Evolutionary conservation across 2,329 filamentous ascomycete species (phyloP), one percentile per base, ranked within the genome.

Genomic region (Ophiostoma fasciatum): DNA sequence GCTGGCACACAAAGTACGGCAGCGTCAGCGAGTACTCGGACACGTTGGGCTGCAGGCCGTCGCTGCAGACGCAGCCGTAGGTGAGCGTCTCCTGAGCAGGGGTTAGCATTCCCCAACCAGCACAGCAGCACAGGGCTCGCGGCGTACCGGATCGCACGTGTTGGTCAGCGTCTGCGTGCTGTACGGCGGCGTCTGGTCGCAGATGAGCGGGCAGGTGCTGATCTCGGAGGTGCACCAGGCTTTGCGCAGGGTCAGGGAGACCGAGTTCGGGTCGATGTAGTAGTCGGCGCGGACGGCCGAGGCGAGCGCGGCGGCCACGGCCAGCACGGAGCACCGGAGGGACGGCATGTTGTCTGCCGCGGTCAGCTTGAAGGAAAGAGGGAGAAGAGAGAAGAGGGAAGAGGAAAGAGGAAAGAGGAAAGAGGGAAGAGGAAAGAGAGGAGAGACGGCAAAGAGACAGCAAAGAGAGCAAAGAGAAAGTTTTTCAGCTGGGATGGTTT

Each of bases 11-110:
- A 60, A 76, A 82, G 67, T 74, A 88, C 23, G 82, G 82, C 19
- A 90, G 63, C 2, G 82, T 87, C 47, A 83, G 66, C 15, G 76
- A 78, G 67, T 79, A 90, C 57, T 87, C 68, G 49, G 77, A 73
- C 33, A 82, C 59, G 58, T 87, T 85, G 46, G 82, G 82, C 35
- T 68, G 59, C 42, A 66, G 53, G 52, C 71, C 69, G 51, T 79
- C 66, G 43, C 66, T 64, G 62, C 82, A 90, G 47, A 83, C 62
- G 55, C 82, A 90, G 44, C 66, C 63, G 58, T 78, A 88, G n/a
- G 60, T 65, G 33, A 88, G 66, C 15, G 63, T 60, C 35, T 64
- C 50, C 71, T 77, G 37, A 13, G 23, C 18, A 20, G 6, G n/a
- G 26, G 25, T n/a, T 23, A 20, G 28, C 11, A 25, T 4, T 2